These are phyloP conservation scores for Nitzschia sp. DNA, from an alignment of 108 stramenopile genomes.

Conservation along the genomic window DNA sequence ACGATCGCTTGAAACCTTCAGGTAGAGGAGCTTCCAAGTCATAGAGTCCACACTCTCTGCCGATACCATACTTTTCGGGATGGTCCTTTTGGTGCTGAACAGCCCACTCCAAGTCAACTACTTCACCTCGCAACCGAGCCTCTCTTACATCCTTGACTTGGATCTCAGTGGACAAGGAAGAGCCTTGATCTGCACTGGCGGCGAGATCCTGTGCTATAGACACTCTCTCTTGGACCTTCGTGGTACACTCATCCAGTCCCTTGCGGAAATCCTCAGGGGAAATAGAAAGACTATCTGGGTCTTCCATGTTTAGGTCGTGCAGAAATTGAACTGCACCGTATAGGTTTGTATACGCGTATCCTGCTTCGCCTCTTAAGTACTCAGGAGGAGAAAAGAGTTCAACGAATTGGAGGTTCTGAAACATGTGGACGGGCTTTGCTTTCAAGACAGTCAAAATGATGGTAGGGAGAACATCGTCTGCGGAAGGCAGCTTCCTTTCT, in stretches of 20 bases:
- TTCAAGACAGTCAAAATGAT: conserved; percentile 69
- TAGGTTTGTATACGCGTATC: conserved; percentile 82
- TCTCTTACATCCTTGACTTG: conserved; percentile 54
- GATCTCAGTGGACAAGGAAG: conserved; percentile 20
- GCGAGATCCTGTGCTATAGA: not conserved
- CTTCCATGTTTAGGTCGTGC: conserved; percentile 56
- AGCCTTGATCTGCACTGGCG: conserved; percentile 2
- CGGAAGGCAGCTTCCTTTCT: conserved; percentile 50
- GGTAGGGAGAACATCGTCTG: conserved; percentile 82
- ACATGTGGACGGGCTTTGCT: conserved; percentile 46
- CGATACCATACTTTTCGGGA: conserved; percentile 7
- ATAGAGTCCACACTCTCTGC: conserved; percentile 6
- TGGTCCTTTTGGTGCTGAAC: conserved; percentile 26
- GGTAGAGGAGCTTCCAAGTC: conserved; percentile 31
- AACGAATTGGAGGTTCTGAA: conserved; percentile 54
- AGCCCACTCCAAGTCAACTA: conserved; percentile 72
- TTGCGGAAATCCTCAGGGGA: conserved; percentile 54
- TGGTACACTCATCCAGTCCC: conserved; percentile 48
- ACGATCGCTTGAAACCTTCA: conserved; percentile 56
- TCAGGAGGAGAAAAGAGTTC: conserved; percentile 63
- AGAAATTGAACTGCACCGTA: conserved; percentile 85
- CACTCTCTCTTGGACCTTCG: conserved; percentile 17
- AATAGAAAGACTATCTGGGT: conserved; percentile 48
- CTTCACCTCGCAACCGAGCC: conserved; percentile 61
- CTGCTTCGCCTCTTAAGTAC: conserved; percentile 73